Base-by-base conservation (phyloP, 1,284 basidiomycete species). In the Pholiota adiposa region DNA sequence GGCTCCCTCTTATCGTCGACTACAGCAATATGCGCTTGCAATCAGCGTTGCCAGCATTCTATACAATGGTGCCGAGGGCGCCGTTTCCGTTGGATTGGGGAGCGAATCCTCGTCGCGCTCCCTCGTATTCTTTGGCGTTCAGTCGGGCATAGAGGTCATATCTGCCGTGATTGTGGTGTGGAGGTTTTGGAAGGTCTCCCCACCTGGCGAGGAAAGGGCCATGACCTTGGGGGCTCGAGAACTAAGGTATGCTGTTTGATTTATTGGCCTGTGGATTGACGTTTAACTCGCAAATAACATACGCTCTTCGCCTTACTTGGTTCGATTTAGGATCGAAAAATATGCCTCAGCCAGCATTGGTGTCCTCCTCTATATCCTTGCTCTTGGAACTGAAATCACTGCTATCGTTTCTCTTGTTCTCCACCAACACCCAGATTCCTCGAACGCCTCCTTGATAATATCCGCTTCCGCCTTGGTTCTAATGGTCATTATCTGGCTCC, bases 91-190 rank as follows among this genome's bases (percentile, higher is more conserved):
- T 43, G 69, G 73, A 14, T 76, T 82, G 41, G 80, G 81, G 0
- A 70, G 73, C 44, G 80, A 82, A 50, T 75, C 79, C 14, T 71
- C 72, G 1, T 82, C 81, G 0, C 74, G 70, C 18, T 78, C 81
- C n/a, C 76, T 85, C 55, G 69, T 77, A 51, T 82, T 84, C 72
- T 85, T 80, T 62, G 79, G 82, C 14, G 74, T 85, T 52, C 83
- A 81, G 63, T 77, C 79, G n/a, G 74, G 65, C 19, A 75, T 83
- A 58, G 80, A 83, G 63, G 76, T 83, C 46, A 68, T 78, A 34
- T 79, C 78, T 14, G 70, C 76, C 1, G 34, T 66, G 33, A 68
- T 78, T 21, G 78, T 80, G 36, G 60, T 78, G 11, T 83, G 80
- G 80, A 69, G 80, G 27, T 82, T 82, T 58, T 48, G 73, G 21